These are phyloP conservation scores for Solanum piurae DNA, from an alignment of 257 asterid species.

Conservation along the genomic window DNA sequence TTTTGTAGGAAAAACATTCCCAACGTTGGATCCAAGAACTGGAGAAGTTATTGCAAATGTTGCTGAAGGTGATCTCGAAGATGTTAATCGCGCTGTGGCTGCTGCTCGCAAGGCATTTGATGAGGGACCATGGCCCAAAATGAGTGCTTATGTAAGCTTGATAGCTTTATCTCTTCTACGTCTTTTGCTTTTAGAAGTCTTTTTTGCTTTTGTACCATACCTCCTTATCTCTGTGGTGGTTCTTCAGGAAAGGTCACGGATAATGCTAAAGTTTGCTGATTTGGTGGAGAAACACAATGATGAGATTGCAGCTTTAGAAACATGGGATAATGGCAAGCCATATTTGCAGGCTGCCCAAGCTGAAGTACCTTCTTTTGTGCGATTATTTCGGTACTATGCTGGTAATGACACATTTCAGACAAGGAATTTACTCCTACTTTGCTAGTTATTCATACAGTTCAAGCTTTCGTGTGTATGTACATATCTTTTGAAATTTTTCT, in stretches of 20 bases:
- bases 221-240: neutral
- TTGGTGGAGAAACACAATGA: slow-evolving; percentile 46
- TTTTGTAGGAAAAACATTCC: slow-evolving; percentile 60
- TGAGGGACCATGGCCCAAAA: slow-evolving; percentile 84
- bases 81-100: slow-evolving; percentile 57
- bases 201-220: neutral
- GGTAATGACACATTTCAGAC: slow-evolving; percentile 21
- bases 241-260: slow-evolving; percentile 50
- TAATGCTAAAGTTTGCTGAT: slow-evolving; percentile 56
- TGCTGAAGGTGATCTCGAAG: slow-evolving; percentile 69
- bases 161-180: neutral
- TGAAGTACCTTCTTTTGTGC: slow-evolving; percentile 46
- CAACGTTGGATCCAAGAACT: slow-evolving; percentile 65
- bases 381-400: slow-evolving; percentile 57
- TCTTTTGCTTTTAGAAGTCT: neutral
- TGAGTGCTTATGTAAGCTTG: slow-evolving; percentile 58
- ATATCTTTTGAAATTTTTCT: neutral
- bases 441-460: neutral
- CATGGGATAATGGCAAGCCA: slow-evolving; percentile 80
- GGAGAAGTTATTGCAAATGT: slow-evolving; percentile 67
- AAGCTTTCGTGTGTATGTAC: neutral
- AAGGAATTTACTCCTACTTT: neutral
- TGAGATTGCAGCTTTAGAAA: slow-evolving; percentile 67
- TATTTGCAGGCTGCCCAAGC: slow-evolving; percentile 46
- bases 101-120: slow-evolving; percentile 84